phyloP scores from a whole-genome alignment of 257 asterid genomes.

The Solanum arcanum region DNA sequence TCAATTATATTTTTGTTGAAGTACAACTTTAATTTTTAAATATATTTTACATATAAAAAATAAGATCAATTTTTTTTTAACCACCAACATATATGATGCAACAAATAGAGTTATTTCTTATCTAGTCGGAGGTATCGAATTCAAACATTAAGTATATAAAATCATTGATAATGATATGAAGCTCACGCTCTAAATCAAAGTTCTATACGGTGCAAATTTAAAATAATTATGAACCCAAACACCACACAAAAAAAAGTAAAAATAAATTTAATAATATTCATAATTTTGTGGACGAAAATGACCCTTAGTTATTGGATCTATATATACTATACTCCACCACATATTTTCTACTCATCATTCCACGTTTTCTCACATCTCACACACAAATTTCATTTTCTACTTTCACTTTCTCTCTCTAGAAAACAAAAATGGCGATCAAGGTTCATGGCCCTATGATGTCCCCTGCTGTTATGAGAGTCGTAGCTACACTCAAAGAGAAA shows the following conservation, averaged over 20 bases:
- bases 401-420: background rate
- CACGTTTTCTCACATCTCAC: background rate
- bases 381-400: background rate
- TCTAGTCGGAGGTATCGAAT: rapidly evolving
- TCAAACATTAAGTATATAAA: no score
- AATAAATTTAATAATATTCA: no score
- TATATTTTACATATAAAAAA: no score
- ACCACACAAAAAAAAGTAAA: no score
- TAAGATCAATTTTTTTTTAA: no score
- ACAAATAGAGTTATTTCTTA: no score
- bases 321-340: background rate
- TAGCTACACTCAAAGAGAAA: conserved; percentile 14
- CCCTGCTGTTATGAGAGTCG: conserved; percentile 2
- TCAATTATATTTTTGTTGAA: no score
- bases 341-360: background rate
- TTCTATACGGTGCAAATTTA: no score
- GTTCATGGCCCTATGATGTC: conserved; percentile 12
- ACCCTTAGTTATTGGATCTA: background rate
- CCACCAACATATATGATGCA: background rate
- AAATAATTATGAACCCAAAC: no score
- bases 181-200: no score
- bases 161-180: no score
- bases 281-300: background rate
- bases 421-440: conserved; percentile 9
- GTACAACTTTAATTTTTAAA: no score